Percentiles rank a stretch among this genome's conserved stretches.
Conservation (phyloP, 2,329 filamentous ascomycete species). For the Fusarium pseudoanthophilum region DNA sequence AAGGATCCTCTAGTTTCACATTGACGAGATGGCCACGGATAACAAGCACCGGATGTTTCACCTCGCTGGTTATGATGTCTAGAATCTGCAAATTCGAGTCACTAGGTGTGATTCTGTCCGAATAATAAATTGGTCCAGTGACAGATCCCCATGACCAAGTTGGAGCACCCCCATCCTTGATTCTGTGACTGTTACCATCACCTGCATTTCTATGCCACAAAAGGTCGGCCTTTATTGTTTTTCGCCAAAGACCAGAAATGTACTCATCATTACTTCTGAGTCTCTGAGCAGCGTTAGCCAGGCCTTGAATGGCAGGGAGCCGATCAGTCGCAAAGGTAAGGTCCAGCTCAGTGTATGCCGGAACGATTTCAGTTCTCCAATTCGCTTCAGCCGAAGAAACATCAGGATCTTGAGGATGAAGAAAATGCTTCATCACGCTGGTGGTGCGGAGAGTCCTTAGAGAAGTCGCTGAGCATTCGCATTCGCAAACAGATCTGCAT, state of each 20-base stretch:
- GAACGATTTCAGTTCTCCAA: conserved; percentile 1
- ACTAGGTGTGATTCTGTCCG: neutral
- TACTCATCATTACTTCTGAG: neutral
- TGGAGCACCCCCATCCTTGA: neutral
- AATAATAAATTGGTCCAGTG: neutral
- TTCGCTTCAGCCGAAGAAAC: neutral
- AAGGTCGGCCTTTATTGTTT: neutral
- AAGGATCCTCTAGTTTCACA: neutral
- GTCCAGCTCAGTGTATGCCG: neutral
- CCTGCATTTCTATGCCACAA: neutral
- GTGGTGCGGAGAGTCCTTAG: neutral
- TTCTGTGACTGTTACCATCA: neutral
- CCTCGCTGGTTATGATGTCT: neutral
- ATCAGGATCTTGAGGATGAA: neutral
- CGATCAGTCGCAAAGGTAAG: conserved; percentile 5
- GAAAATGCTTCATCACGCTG: neutral
- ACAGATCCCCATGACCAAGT: conserved; percentile 14
- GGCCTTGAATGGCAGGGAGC: neutral
- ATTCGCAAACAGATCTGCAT: neutral
- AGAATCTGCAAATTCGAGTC: neutral
- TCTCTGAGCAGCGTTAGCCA: neutral
- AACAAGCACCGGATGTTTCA: neutral
- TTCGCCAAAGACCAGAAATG: neutral
- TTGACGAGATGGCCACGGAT: neutral
- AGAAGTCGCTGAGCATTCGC: conserved; percentile 1